These are phyloP conservation scores for Zygotorulaspora florentina DNA, from an alignment of 805 yeast genomes.

Conservation along the genomic window DNA sequence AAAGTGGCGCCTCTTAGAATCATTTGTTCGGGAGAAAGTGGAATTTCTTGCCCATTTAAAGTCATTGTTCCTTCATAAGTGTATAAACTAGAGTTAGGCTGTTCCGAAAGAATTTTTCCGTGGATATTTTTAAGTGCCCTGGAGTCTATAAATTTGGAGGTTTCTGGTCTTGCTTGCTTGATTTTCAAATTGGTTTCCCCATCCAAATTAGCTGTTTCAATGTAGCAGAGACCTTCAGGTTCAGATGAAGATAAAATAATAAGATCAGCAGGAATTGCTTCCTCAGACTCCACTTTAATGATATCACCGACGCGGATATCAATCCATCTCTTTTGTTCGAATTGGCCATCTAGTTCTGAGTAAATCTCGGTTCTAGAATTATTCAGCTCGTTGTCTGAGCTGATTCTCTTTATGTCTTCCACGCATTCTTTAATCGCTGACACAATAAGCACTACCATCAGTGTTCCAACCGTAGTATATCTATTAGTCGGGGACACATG, in stretches of 20 bases:
- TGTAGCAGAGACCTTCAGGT: conserved; percentile 96
- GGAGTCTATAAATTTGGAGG: conserved; percentile 67
- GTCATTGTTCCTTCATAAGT: conserved; percentile 85
- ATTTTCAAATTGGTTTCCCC: conserved; percentile 97
- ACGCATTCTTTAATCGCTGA: conserved; percentile 88
- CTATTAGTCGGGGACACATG: conserved; percentile 93
- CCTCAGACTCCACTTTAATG: conserved; percentile 77
- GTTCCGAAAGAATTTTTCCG: conserved; percentile 75
- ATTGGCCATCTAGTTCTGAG: conserved; percentile 55
- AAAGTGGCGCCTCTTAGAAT: conserved; percentile 92
- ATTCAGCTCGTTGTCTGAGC: conserved; percentile 86
- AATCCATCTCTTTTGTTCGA: conserved; percentile 72
- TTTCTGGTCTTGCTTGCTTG: conserved; percentile 81
- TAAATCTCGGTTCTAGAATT: conserved; percentile 69
- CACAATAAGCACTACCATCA: conserved; percentile 76
- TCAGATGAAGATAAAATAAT: conserved; percentile 85
- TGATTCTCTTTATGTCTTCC: conserved; percentile 85
- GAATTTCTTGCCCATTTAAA: conserved; percentile 54
- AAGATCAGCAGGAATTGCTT: conserved; percentile 91
- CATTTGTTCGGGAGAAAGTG: conserved; percentile 87
- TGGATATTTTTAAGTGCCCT: conserved; percentile 48
- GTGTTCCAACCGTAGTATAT: conserved; percentile 91
- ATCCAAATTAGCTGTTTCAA: conserved; percentile 95
- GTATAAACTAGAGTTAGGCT: conserved; percentile 88
- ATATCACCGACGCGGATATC: conserved; percentile 89